Evolutionary conservation across 2,329 filamentous ascomycete genomes (phyloP).

Genomic region (Leptographium radiaticola): DNA sequence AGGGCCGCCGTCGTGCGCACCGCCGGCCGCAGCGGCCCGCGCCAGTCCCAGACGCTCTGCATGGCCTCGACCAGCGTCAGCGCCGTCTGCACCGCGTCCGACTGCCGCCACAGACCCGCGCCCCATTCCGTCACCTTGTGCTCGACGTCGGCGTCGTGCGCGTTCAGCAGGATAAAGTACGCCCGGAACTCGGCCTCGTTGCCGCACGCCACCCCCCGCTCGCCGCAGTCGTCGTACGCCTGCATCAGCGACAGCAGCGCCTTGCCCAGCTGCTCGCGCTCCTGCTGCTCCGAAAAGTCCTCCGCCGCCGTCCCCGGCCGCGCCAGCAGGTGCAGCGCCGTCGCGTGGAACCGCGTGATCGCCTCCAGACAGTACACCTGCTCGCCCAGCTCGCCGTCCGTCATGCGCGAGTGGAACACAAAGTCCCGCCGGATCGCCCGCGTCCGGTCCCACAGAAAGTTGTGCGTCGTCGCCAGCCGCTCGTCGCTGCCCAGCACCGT

Average conservation of each 20-base stretch:
- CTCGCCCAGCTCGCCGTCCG: slow-evolving; percentile 39
- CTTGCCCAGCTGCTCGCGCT: slow-evolving; percentile 54
- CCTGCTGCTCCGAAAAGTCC: slow-evolving; percentile 53
- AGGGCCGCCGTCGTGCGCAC: slow-evolving; percentile 35
- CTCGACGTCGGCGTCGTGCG: slow-evolving; percentile 42
- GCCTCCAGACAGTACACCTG: slow-evolving; percentile 53
- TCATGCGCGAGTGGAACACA: slow-evolving; percentile 51
- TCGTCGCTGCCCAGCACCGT: slow-evolving; percentile 41
- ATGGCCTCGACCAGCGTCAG: slow-evolving; percentile 46
- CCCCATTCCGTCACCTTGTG: slow-evolving; percentile 45
- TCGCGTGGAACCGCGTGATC: slow-evolving; percentile 54
- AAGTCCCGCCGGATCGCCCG: slow-evolving; percentile 56
- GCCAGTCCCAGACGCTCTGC: slow-evolving; percentile 43
- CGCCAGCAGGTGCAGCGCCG: slow-evolving; percentile 49
- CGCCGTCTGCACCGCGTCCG: slow-evolving; percentile 47
- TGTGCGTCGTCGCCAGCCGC: slow-evolving; percentile 41
- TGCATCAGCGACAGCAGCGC: slow-evolving; percentile 52
- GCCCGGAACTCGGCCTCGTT: slow-evolving; percentile 55
- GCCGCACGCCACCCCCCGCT: slow-evolving; percentile 41
- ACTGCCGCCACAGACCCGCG: slow-evolving; percentile 37
- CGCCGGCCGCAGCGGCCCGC: slow-evolving; percentile 40
- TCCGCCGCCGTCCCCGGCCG: slow-evolving; percentile 40
- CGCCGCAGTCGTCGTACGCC: slow-evolving; percentile 51
- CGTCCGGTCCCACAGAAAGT: slow-evolving; percentile 56
- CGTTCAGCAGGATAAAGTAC: slow-evolving; percentile 51